Base-by-base conservation (phyloP, 2,329 filamentous ascomycete species). In the Cladosporium phlei region DNA sequence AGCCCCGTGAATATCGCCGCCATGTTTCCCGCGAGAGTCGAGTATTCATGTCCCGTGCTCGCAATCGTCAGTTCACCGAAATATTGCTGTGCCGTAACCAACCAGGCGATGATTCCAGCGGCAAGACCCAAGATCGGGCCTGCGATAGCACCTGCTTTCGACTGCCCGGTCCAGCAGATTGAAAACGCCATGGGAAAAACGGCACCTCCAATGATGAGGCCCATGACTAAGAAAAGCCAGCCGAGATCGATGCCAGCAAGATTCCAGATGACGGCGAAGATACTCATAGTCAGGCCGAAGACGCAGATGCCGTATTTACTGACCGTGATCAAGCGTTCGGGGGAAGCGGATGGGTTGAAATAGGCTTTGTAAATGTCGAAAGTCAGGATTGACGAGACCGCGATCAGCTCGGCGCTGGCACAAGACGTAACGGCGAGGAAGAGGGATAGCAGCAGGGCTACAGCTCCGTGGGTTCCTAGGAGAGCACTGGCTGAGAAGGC, bases 151-250 rank as follows among this genome's bases (percentile, higher is more conserved):
- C 72, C 73, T 2, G 69, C 51, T 11, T 64, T 66, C 0, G 71
- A 72, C 56, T 75, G 73, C 1, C 69, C 57, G 1, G 65, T 66
- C 72, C 71, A 75, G 20, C 68, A 59, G 0, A 75, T 56, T 0
- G 71, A 69, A 4, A 74, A 55, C 1, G 68, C 66, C 3, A 73
- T 57, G 0, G 73, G 73, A 38, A 73, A 67, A 5, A 71, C 66
- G 1, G 67, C 69, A 5, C 66, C 66, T 5, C 67, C 66, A 6
- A 72, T 70, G 1, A 70, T 57, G 11, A 71, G 59, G 21, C 66
- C 69, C 58, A 71, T 66, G 14, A 68, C 62, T 2, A 54, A 55
- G 28, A 59, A 66, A 3, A 70, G 58, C 65, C 66, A 70, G 4
- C 66, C 66, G 17, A 70, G 60, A 33, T 66, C 66, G n/a, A 70